Base-by-base conservation (phyloP, 1,284 basidiomycete genomes). In the Ustanciosporium gigantosporum region DNA sequence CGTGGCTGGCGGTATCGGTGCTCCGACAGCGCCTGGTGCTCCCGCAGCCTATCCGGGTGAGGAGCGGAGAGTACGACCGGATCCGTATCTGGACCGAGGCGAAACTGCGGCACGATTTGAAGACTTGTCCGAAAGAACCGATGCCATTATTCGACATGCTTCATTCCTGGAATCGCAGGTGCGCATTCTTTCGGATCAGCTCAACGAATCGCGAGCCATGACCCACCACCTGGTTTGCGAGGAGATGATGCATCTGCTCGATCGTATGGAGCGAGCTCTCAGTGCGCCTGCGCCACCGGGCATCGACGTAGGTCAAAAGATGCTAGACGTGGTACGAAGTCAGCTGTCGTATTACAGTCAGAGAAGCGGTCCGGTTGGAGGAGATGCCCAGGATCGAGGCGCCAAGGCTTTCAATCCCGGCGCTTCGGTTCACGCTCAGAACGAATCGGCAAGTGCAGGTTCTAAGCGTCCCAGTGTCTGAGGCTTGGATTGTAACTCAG, bases 111-210 rank as follows among this genome's bases (percentile, higher is more conserved):
- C 49, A n/a, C 50, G 66, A 2, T 46, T 70, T 32, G 64, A 70
- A 29, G 70, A 73, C 37, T 47, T 73, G 16, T 68, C 67, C 20
- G 71, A 74, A 40, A 62, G 71, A n/a, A 64, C 70, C 34, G 71
- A 74, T 37, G 64, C 67, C 40, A 68, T 74, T 41, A 74, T 74
- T 37, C 60, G 71, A 16, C 71, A 74, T 42, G 57, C 70, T 13
- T 51, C 51, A n/a, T 74, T 70, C 49, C 61, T 74, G 40, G 71
- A 74, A 41, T 36, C 36, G 3, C 65, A 74, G 31, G 49, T 74
- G 24, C 58, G 69, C 15, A 49, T 48, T n/a, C 49, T 73, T 11
- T 57, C 66, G 8, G 65, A 70, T 24, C 53, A 69, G 32, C 39
- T 70, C 6, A 44, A 43, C 39, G 60, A 68, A n/a, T 52, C 65